Conservation (phyloP, 2,329 filamentous ascomycete species). For the Alternaria angustiovoidea region DNA sequence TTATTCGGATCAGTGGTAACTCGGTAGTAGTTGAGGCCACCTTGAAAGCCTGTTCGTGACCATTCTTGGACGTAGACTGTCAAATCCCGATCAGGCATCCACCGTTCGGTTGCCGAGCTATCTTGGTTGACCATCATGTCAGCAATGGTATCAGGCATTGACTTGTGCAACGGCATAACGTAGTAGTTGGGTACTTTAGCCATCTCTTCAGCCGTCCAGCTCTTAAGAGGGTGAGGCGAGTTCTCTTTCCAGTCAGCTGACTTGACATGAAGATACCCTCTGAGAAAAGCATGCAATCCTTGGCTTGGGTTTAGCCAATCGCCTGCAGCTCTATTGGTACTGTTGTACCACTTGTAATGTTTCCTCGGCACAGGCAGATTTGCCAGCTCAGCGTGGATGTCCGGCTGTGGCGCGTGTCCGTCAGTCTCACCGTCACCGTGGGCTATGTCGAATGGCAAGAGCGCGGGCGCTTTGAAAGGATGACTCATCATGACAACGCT, state of each 20-base stretch:
- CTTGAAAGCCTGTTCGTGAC: conserved; percentile 69
- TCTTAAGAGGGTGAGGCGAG: conserved; percentile 60
- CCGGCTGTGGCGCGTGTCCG: conserved; percentile 33
- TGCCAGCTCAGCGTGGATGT: conserved; percentile 66
- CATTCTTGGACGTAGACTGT: conserved; percentile 69
- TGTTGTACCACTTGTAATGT: conserved; percentile 75
- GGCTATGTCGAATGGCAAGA: conserved; percentile 59
- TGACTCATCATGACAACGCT: conserved; percentile 71
- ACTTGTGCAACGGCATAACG: conserved; percentile 66
- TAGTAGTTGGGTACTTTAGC: conserved; percentile 72
- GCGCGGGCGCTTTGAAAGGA: conserved; percentile 65
- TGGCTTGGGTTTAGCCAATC: conserved; percentile 60
- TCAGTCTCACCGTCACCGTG: conserved; percentile 38
- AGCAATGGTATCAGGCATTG: conserved; percentile 67
- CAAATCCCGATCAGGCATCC: conserved; percentile 68
- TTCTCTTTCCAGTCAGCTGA: conserved; percentile 68
- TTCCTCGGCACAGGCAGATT: conserved; percentile 66
- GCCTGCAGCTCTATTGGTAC: conserved; percentile 55
- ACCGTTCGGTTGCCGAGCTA: conserved; percentile 55
- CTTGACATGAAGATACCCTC: conserved; percentile 74
- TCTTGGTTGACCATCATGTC: conserved; percentile 64
- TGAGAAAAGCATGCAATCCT: conserved; percentile 67
- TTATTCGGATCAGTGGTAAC: conserved; percentile 62
- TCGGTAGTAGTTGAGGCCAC: conserved; percentile 73
- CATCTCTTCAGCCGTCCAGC: conserved; percentile 66